These are phyloP conservation scores for Conticribra guillardii DNA, from an alignment of 108 stramenopile species.

Conservation along the genomic window DNA sequence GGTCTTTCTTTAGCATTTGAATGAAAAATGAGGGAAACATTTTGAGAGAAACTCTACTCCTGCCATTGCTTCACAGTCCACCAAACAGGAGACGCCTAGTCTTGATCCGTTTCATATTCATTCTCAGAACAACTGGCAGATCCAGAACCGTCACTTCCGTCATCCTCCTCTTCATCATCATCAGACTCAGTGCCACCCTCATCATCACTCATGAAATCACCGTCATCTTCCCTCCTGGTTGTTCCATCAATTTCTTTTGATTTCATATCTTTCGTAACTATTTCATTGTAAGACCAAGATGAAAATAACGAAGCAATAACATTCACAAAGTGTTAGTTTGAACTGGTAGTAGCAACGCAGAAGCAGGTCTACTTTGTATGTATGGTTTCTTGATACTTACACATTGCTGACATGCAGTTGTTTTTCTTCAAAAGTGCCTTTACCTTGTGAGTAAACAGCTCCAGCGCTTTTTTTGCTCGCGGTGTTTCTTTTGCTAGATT, in stretches of 20 bases:
- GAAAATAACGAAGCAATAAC: too few species aligned
- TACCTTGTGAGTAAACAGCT: constrained; percentile 55
- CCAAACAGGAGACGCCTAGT: too few species aligned
- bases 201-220: neutral
- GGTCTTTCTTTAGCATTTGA: too few species aligned
- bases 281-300: too few species aligned
- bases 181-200: constrained; percentile 15
- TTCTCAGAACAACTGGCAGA: constrained; percentile 14
- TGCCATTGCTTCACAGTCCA: too few species aligned
- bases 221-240: constrained; percentile 14
- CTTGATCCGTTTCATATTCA: constrained; percentile 18
- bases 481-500: constrained; percentile 53
- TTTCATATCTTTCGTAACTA: constrained; percentile 31
- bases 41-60: too few species aligned
- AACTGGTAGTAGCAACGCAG: too few species aligned
- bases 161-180: neutral
- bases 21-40: too few species aligned
- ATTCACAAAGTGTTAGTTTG: too few species aligned
- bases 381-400: too few species aligned
- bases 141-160: constrained; percentile 5
- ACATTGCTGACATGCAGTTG: constrained; percentile 50
- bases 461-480: constrained; percentile 48
- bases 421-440: constrained; percentile 56
- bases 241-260: constrained; percentile 30
- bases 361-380: too few species aligned